Evolutionary conservation across 2,329 filamentous ascomycete species (phyloP), one percentile per base, ranked within the genome.

Genomic region (Colletotrichum somersetense): DNA sequence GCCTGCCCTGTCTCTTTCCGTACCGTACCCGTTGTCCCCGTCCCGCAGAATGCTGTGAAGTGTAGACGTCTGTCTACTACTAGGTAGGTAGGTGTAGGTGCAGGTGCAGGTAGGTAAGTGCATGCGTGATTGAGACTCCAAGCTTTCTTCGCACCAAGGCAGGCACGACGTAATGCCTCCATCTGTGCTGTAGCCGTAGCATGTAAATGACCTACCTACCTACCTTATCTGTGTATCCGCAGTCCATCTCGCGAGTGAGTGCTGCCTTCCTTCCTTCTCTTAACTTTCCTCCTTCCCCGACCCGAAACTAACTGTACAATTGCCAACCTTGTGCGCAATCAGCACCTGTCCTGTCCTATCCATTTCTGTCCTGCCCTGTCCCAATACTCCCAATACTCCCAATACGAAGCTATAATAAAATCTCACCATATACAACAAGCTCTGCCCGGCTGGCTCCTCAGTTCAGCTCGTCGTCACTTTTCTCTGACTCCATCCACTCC

Each of bases 381-480:
- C 30, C 30, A 30, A 30, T 30, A 5, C 30, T 30, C 30, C 12
- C 48, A 18, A 59, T 40, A 6, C 40, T 26, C 26, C 26, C 48
- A 18, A 59, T 46, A 6, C 40, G 52, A 63, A 40, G 42, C 64
- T 57, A 14, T 18, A 6, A 7, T 42, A 16, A 5, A 6, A 42
- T 18, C 16, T 40, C 38, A 40, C 11, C 38, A 42, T 58, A 62
- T 16, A n/a, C 44, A 33, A 52, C 12, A 42, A 35, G 44, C 8
- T 50, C 55, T 30, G 30, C 30, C 30, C 30, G 30, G 30, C 30
- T 56, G 33, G 6, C 64, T 52, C 42, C 30, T 63, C 50, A 67
- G 26, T 46, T 50, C 69, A 53, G 55, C 53, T 57, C 48, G 16
- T 61, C 55, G 69, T 61, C 69, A 69, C 59, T 59, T 59, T 62